These are phyloP conservation scores for Penicillium sp. DNA, from an alignment of 2,329 filamentous ascomycete genomes.

Conservation along the genomic window DNA sequence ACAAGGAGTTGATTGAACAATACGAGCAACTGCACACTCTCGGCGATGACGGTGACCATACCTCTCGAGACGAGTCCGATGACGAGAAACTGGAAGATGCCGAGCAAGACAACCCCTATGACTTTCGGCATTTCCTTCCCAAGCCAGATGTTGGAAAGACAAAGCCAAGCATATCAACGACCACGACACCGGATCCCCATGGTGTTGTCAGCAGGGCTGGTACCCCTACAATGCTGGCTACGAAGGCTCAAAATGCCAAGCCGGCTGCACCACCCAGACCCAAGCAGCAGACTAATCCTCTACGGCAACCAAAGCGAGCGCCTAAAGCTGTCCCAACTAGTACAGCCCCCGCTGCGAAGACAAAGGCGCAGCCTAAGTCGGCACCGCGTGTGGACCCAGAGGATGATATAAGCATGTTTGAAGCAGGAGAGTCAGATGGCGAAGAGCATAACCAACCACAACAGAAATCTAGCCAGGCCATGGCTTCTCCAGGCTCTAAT, in stretches of 20 bases:
- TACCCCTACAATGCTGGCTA: conserved; percentile 31
- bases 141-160: conserved; percentile 34
- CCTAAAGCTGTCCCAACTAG: conserved; percentile 3
- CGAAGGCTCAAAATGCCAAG: conserved; percentile 25
- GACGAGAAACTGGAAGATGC: conserved; percentile 36
- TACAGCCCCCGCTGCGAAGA: neutral
- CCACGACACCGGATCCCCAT: conserved; percentile 34
- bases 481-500: conserved; percentile 36
- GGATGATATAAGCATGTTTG: conserved; percentile 24
- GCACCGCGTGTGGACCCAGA: conserved; percentile 21
- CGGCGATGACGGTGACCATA: conserved; percentile 31
- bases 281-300: conserved; percentile 11
- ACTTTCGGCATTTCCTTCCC: conserved; percentile 47
- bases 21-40: conserved; percentile 60
- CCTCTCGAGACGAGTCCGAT: conserved; percentile 23
- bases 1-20: conserved; percentile 62
- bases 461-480: conserved; percentile 25
- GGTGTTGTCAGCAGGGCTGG: conserved; percentile 27
- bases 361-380: conserved; percentile 23
- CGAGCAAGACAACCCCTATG: conserved; percentile 46
- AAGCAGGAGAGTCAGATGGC: conserved; percentile 27
- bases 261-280: conserved; percentile 21
- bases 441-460: conserved; percentile 20
- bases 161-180: conserved; percentile 25
- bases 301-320: conserved; percentile 15